phyloP scores from a whole-genome alignment of 2,329 filamentous ascomycete genomes.

The Ustulina deusta region DNA sequence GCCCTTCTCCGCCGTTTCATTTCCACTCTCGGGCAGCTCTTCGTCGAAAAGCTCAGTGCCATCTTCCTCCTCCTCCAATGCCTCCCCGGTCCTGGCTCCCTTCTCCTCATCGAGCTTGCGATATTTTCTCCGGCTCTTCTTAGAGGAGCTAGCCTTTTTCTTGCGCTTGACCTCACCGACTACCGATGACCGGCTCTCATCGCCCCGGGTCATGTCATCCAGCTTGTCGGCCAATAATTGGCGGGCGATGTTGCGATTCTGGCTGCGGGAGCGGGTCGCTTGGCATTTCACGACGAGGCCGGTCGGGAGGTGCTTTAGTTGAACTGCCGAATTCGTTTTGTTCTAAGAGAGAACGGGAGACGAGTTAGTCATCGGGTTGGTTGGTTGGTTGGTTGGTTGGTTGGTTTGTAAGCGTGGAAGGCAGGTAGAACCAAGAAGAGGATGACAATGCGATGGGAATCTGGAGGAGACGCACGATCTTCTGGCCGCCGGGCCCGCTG shows the following conservation, averaged over 20 bases:
- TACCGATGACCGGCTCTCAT: constrained; percentile 73
- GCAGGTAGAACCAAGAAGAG: background rate
- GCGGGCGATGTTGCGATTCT: constrained; percentile 89
- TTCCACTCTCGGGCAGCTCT: constrained; percentile 30
- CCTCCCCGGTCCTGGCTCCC: constrained; percentile 45
- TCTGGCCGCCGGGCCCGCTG: constrained; percentile 92
- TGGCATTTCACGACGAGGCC: constrained; percentile 95
- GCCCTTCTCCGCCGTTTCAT: constrained; percentile 25
- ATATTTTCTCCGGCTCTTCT: constrained; percentile 88
- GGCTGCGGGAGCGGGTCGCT: constrained; percentile 84
- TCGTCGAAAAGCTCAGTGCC: constrained; percentile 32
- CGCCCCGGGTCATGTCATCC: constrained; percentile 79
- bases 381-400: background rate
- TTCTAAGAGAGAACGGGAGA: constrained; percentile 66
- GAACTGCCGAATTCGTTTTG: constrained; percentile 95
- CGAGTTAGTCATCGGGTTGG: too few relatives aligned
- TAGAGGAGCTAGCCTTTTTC: constrained; percentile 79
- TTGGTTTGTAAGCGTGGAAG: background rate
- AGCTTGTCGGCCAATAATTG: constrained; percentile 78
- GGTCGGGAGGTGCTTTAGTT: constrained; percentile 89
- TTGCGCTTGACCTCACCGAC: constrained; percentile 72
- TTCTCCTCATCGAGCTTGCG: constrained; percentile 68
- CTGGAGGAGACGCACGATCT: constrained; percentile 73
- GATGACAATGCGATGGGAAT: background rate
- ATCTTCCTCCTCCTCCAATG: constrained; percentile 36